These are phyloP conservation scores for Solanum corneliomulleri DNA, from an alignment of 257 asterid species.

Conservation along the genomic window DNA sequence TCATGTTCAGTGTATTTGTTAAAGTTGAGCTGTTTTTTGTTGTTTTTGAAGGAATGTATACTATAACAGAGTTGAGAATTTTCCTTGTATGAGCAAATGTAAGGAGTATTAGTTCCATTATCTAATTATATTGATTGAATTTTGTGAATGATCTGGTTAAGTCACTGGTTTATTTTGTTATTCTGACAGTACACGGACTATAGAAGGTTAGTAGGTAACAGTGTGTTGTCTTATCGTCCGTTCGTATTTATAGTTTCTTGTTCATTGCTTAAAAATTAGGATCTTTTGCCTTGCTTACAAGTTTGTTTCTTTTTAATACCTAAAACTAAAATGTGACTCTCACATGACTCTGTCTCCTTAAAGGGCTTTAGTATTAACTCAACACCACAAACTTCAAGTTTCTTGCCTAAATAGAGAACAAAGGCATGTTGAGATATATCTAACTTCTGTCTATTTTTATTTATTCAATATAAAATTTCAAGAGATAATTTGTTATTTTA, in stretches of 20 bases:
- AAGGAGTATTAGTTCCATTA: neutral
- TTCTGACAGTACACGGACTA: neutral
- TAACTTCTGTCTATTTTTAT: too few species aligned
- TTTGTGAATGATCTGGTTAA: neutral
- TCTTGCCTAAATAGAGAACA: neutral
- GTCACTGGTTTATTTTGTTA: neutral
- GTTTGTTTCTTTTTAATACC: neutral
- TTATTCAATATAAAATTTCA: too few species aligned
- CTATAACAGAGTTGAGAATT: neutral
- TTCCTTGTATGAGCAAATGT: neutral
- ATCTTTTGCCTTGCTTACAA: slow-evolving; percentile 12
- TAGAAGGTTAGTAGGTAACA: neutral
- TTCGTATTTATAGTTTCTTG: neutral
- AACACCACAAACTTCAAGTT: neutral
- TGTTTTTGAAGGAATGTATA: neutral
- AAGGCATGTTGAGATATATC: neutral
- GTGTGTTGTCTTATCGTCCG: neutral
- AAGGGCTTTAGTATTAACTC: neutral
- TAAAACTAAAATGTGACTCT: slow-evolving; percentile 8
- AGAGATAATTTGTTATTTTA: neutral
- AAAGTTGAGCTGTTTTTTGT: neutral
- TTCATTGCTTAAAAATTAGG: neutral
- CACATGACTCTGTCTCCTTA: slow-evolving; percentile 14
- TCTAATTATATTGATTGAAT: neutral
- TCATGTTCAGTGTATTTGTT: neutral